These are phyloP conservation scores for Lasiosphaeriaceae sp. DNA, from an alignment of 495 filamentous ascomycete species.

Conservation along the genomic window DNA sequence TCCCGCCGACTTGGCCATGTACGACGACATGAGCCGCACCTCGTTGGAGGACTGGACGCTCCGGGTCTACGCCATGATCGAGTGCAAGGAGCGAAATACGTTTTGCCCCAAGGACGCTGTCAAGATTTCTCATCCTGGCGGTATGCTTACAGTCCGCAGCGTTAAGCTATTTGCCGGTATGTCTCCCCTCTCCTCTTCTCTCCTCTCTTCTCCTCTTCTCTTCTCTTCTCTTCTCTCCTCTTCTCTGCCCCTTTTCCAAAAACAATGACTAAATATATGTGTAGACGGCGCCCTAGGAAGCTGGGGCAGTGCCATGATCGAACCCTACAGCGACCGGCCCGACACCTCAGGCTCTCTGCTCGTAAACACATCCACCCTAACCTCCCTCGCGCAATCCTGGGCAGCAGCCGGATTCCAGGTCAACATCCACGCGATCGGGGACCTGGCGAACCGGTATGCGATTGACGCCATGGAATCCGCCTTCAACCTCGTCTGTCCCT, in stretches of 20 bases:
- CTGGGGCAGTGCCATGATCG: conserved; percentile 61
- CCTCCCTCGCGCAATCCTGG: conserved; percentile 46
- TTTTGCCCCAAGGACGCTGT: conserved; percentile 49
- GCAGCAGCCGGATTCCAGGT: conserved; percentile 50
- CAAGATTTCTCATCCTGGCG: conserved; percentile 35
- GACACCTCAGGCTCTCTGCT: conserved; percentile 55
- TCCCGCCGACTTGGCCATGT: conserved; percentile 47
- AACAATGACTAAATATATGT: neutral
- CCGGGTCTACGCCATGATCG: conserved; percentile 60
- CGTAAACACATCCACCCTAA: conserved; percentile 51
- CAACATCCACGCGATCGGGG: conserved; percentile 64
- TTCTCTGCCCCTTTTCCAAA: neutral
- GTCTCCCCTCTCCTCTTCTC: neutral
- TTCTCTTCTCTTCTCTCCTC: neutral
- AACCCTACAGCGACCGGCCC: conserved; percentile 58
- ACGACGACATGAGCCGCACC: conserved; percentile 40
- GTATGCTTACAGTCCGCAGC: conserved; percentile 46
- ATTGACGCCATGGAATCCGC: conserved; percentile 50
- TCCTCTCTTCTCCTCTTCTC: neutral
- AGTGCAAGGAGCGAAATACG: conserved; percentile 57
- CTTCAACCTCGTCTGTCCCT: no score
- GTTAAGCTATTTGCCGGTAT: conserved; percentile 59
- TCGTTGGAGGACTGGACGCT: conserved; percentile 52
- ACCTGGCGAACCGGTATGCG: conserved; percentile 56
- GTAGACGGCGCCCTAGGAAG: conserved; percentile 60